Evolutionary conservation across 2,329 filamentous ascomycete genomes (phyloP), one percentile per base, ranked within the genome.

Genomic region (Amphichorda felina): DNA sequence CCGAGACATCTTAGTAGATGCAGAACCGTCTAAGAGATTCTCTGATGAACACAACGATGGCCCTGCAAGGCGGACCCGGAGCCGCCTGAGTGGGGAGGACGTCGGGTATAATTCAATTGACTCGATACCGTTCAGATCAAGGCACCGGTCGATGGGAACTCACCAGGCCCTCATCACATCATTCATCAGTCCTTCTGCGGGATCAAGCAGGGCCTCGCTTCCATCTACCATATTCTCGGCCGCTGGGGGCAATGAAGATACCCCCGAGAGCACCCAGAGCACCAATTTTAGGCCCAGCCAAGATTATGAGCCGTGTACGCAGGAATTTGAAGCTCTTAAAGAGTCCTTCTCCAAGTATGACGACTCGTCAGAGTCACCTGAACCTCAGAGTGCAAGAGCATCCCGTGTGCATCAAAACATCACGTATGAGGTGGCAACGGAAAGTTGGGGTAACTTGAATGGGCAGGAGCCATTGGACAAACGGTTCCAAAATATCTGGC

Each of bases 151-250:
- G 8, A n/a, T 5, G n/a, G n/a, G 7, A 7, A 13, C 18, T 13
- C 33, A 18, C 3, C 24, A 26, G 15, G n/a, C 9, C 17, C 13
- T 21, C 21, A 22, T 21, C 11, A 21, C 10, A 8, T 21, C 47
- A 2, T 47, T 45, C 16, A 37, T 13, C 9, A 24, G 14, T 9
- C 36, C 36, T 2, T 59, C 58, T 6, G 44, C 43, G 11, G 55
- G 48, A 24, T 54, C 53, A 4, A 60, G 54, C 36, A 53, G 40
- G 25, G 40, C 42, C 2, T 60, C 59, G 0, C 42, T 57, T 18
- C 45, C 40, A 3, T 48, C 54, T 0, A 48, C 40, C 5, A 41
- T 59, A 16, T 66, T 62, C 35, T 61, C 56, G 9, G 41, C 47
- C n/a, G 15, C 31, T 7, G 19, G 4, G n/a, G 21, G 19, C 38